phyloP scores from a whole-genome alignment of 2,329 filamentous ascomycete species.

The Emmonsia crescens region DNA sequence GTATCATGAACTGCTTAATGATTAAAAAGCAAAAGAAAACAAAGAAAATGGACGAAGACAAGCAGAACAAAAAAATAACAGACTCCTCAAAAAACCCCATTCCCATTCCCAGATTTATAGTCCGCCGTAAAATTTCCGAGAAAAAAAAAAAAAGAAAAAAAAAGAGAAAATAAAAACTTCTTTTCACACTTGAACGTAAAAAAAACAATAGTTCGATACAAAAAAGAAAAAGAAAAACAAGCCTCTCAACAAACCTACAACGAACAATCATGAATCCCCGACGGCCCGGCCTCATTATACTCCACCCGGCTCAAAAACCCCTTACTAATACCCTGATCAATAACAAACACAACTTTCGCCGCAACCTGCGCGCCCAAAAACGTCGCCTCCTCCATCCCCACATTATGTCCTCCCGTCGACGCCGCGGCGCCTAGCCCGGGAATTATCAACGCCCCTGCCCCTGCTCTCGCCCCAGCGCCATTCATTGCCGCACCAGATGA shows the following conservation, averaged over 20 bases:
- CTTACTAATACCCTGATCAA: slow-evolving; percentile 56
- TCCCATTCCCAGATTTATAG: not conserved
- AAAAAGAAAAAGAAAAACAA: not conserved
- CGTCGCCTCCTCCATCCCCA: slow-evolving; percentile 64
- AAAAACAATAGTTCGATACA: no score
- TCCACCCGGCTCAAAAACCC: slow-evolving; percentile 58
- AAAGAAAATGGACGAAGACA: no score
- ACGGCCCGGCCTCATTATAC: slow-evolving; percentile 57
- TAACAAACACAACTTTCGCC: slow-evolving; percentile 61
- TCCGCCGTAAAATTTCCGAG: not conserved
- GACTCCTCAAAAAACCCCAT: not conserved
- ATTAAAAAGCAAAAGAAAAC: not conserved
- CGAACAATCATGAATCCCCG: slow-evolving; percentile 49
- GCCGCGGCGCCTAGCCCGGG: not conserved
- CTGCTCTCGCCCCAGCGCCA: slow-evolving; percentile 23
- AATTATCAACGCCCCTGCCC: not conserved
- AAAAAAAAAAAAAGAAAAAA: not conserved
- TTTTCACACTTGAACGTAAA: no score
- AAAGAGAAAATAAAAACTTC: not conserved
- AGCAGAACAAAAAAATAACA: no score
- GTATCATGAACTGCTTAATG: not conserved
- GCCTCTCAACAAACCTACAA: slow-evolving; percentile 12
- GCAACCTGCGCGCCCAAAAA: slow-evolving; percentile 84
- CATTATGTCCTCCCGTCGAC: slow-evolving; percentile 19
- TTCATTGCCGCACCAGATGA: slow-evolving; percentile 23